Percentiles rank a stretch among this genome's conserved stretches.
phyloP scores from a whole-genome alignment of 768 basidiomycete genomes.

The Trametes villosa region DNA sequence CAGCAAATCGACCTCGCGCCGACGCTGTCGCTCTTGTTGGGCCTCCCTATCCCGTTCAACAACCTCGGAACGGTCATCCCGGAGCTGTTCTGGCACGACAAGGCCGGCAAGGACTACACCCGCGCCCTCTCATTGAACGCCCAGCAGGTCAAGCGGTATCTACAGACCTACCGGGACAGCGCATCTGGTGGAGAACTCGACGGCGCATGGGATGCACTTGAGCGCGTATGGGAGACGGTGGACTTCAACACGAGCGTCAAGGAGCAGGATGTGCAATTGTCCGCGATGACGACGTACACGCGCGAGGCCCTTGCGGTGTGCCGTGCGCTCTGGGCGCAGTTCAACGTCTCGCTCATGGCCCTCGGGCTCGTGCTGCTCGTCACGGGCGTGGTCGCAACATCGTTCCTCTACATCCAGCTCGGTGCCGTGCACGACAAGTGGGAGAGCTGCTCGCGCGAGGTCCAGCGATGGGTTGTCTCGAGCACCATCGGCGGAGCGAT shows the following conservation, averaged over 20 bases:
- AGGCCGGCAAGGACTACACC: constrained; percentile 44
- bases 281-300: constrained; percentile 51
- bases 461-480: constrained; percentile 17
- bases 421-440: constrained; percentile 43
- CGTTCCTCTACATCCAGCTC: constrained; percentile 58
- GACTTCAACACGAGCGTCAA: constrained; percentile 12
- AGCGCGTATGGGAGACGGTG: constrained; percentile 45
- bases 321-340: constrained; percentile 92
- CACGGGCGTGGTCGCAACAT: constrained; percentile 56
- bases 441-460: constrained; percentile 45
- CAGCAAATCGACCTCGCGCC: constrained; percentile 96
- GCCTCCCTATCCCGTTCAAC: constrained; percentile 93
- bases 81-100: constrained; percentile 77
- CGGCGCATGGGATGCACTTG: constrained; percentile 59
- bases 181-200: constrained; percentile 76
- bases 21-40: constrained; percentile 85
- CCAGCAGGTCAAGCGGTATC: constrained; percentile 74
- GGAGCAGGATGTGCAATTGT: constrained; percentile 20
- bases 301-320: constrained; percentile 69
- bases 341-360: constrained; percentile 78
- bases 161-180: constrained; percentile 75
- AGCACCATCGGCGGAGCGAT: constrained; percentile 28
- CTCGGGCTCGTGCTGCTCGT: constrained; percentile 70
- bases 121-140: constrained; percentile 73
- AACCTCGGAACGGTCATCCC: constrained; percentile 93